phyloP scores from a whole-genome alignment of 345 rosid genomes.

The Gossypium mustelinum region DNA sequence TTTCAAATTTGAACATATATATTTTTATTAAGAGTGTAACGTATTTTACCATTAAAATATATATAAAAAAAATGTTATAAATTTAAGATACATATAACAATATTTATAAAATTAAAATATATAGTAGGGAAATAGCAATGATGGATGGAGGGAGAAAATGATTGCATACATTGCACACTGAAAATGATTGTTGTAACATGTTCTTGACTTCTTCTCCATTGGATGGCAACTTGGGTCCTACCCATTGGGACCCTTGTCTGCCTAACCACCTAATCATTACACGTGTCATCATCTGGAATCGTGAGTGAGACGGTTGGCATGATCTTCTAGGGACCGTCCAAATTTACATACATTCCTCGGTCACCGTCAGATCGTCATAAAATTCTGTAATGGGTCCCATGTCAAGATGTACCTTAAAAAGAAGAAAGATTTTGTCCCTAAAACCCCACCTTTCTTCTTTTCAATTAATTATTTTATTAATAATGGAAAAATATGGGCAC shows the following conservation, averaged over 20 bases:
- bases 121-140: not conserved
- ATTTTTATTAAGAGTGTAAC: accelerated
- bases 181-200: slow-evolving; percentile 19
- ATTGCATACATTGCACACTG: slow-evolving; percentile 23
- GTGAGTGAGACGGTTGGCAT: not conserved
- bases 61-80: no score
- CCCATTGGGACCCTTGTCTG: not conserved
- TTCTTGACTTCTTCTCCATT: not conserved
- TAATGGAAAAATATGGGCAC: no score
- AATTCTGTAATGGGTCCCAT: not conserved
- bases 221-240: not conserved
- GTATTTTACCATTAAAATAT: no score
- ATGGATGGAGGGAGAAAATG: not conserved
- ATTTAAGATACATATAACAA: no score
- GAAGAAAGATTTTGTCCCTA: not conserved
- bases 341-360: not conserved
- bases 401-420: not conserved
- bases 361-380: not conserved
- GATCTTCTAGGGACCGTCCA: not conserved
- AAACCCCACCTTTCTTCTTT: no score
- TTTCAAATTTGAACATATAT: accelerated
- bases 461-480: no score
- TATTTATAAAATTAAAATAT: no score
- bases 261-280: not conserved
- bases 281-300: not conserved